phyloP scores from a whole-genome alignment of 257 asterid species.

The Petunia secreta region DNA sequence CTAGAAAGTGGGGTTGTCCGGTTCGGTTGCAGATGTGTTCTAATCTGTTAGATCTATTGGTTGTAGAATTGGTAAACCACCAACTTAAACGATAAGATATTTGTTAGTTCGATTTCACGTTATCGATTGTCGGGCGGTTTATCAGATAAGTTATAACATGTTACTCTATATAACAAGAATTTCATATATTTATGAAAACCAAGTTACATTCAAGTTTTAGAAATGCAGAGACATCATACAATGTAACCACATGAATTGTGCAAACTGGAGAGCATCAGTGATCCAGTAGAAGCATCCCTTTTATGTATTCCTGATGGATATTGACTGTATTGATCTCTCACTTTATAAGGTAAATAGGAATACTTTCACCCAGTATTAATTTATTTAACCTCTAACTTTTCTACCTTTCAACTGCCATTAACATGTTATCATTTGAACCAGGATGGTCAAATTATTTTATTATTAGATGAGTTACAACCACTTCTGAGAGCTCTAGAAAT shows the following conservation, averaged over 20 bases:
- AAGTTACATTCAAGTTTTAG: no score
- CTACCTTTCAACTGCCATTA: slow-evolving; percentile 28
- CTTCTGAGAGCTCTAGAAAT: slow-evolving; percentile 70
- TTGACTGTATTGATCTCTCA: slow-evolving; percentile 69
- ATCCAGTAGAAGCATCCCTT: slow-evolving; percentile 61
- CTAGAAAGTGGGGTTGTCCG: no score
- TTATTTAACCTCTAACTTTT: slow-evolving; percentile 34
- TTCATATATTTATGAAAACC: no score
- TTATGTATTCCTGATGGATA: slow-evolving; percentile 75
- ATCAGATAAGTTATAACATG: no score
- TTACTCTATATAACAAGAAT: no score
- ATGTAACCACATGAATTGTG: slow-evolving; percentile 39
- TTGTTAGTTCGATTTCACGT: no score
- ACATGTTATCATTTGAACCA: slow-evolving; percentile 37
- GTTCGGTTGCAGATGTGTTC: no score
- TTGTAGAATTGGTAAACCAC: no score
- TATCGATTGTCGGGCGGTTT: no score
- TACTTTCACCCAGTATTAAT: slow-evolving; percentile 13
- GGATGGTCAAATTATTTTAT: slow-evolving; percentile 76
- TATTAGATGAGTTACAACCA: slow-evolving; percentile 56
- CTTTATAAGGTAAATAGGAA: slow-evolving; percentile 63
- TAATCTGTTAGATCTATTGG: no score
- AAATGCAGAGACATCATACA: no score
- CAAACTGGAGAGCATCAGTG: slow-evolving; percentile 42
- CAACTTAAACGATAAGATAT: no score